These are phyloP conservation scores for Xylariomycetidae sp. DNA, from an alignment of 2,329 filamentous ascomycete genomes.

Conservation along the genomic window DNA sequence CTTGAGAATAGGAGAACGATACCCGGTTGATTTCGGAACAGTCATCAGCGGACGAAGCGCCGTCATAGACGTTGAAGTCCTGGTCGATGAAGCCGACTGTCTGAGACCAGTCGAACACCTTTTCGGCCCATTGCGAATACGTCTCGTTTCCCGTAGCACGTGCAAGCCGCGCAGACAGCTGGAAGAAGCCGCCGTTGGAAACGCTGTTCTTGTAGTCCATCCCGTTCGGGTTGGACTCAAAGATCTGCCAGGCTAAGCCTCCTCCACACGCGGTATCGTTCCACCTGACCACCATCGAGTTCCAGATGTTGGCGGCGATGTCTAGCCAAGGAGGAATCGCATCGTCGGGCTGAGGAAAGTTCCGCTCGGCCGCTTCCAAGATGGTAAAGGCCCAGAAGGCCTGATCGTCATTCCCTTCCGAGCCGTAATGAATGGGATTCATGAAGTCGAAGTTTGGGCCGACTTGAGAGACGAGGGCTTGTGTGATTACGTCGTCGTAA, in stretches of 20 bases:
- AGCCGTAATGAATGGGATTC: slow-evolving; percentile 46
- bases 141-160: slow-evolving; percentile 61
- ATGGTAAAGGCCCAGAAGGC: slow-evolving; percentile 67
- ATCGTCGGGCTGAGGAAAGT: slow-evolving; percentile 56
- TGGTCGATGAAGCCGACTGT: slow-evolving; percentile 51
- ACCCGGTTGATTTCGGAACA: slow-evolving; percentile 48
- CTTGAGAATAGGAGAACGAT: slow-evolving; percentile 61
- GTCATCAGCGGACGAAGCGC: slow-evolving; percentile 47
- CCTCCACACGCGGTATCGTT: slow-evolving; percentile 61
- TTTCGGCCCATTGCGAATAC: slow-evolving; percentile 61
- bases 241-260: slow-evolving; percentile 79
- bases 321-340: slow-evolving; percentile 57
- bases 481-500: slow-evolving; percentile 54
- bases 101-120: slow-evolving; percentile 60
- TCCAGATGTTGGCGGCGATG: slow-evolving; percentile 65
- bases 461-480: slow-evolving; percentile 53
- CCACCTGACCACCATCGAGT: slow-evolving; percentile 65
- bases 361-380: slow-evolving; percentile 62
- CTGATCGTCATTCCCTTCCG: slow-evolving; percentile 70
- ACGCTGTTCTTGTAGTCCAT: slow-evolving; percentile 80
- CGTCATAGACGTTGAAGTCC: slow-evolving; percentile 55
- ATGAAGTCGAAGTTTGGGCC: slow-evolving; percentile 56
- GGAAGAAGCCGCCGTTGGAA: slow-evolving; percentile 77
- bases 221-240: slow-evolving; percentile 63
- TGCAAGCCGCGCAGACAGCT: slow-evolving; percentile 69